phyloP scores from a whole-genome alignment of 2,329 filamentous ascomycete species.

The Aspergillus viridinutans region DNA sequence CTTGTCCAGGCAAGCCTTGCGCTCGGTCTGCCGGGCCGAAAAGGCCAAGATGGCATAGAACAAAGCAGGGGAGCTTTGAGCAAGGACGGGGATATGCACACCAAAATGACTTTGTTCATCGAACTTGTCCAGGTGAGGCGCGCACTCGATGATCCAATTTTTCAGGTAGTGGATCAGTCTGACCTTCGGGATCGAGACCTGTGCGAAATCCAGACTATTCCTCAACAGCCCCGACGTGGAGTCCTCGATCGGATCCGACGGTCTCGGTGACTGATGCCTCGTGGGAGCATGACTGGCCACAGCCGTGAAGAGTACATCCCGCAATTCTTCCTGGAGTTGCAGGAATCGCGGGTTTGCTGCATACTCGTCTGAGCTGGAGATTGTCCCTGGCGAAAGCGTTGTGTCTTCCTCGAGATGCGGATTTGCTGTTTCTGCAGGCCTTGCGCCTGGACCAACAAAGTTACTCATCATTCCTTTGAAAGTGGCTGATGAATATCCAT shows the following conservation, averaged over 20 bases:
- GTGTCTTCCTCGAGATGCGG: constrained; percentile 16
- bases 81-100: constrained; percentile 47
- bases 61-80: constrained; percentile 42
- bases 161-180: constrained; percentile 39
- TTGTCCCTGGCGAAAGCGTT: constrained; percentile 21
- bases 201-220: constrained; percentile 19
- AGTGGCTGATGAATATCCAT: not conserved
- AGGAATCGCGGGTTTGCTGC: constrained; percentile 38
- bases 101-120: constrained; percentile 50
- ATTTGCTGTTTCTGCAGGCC: not conserved
- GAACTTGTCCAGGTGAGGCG: constrained; percentile 50
- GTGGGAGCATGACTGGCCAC: constrained; percentile 40
- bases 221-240: constrained; percentile 5
- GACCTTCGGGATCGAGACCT: constrained; percentile 29
- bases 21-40: constrained; percentile 49
- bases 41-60: constrained; percentile 51
- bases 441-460: not conserved
- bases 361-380: constrained; percentile 23
- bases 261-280: constrained; percentile 28
- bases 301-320: constrained; percentile 40
- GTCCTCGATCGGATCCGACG: constrained; percentile 19
- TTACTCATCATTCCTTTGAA: not conserved
- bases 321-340: constrained; percentile 42
- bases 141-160: constrained; percentile 33
- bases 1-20: constrained; percentile 41